Percentiles rank a stretch among this genome's conserved stretches.
Evolutionary conservation across 208 protist genomes (phyloP).

Genomic region (Trypanosoma lewisi): DNA sequence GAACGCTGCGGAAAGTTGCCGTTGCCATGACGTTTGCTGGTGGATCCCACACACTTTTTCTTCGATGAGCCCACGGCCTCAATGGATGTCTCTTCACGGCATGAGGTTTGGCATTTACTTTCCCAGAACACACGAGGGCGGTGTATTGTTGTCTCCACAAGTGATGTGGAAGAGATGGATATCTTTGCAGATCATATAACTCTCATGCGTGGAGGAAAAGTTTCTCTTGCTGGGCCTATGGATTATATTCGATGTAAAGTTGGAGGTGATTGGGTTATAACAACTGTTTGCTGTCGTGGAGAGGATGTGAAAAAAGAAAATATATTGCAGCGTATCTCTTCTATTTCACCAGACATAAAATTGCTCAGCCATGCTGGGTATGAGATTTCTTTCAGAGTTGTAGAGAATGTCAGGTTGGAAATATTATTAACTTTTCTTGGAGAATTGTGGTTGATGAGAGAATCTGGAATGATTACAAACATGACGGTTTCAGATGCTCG

Average conservation of each 20-base stretch:
- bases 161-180: conserved; percentile 67
- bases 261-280: conserved; percentile 24
- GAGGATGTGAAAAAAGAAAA: background rate
- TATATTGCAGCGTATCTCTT: conserved; percentile 10
- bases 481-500: conserved; percentile 27
- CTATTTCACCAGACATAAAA: conserved; percentile 4
- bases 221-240: conserved; percentile 31
- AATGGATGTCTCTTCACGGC: conserved; percentile 46
- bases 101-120: conserved; percentile 65
- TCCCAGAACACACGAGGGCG: conserved; percentile 22
- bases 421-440: conserved; percentile 9
- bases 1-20: conserved; percentile 32
- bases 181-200: conserved; percentile 51
- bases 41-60: conserved; percentile 27
- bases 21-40: conserved; percentile 45
- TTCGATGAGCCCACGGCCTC: conserved; percentile 39
- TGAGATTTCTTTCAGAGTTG: conserved; percentile 21
- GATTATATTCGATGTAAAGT: conserved; percentile 35
- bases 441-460: conserved; percentile 6
- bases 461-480: conserved; percentile 11
- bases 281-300: conserved; percentile 5
- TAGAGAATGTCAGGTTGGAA: background rate
- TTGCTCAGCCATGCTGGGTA: conserved; percentile 20
- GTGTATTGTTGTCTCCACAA: conserved; percentile 60
- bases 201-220: conserved; percentile 37